Percentiles rank a stretch among this genome's conserved stretches.
These are phyloP conservation scores for Botrytis aclada DNA, from an alignment of 2,329 filamentous ascomycete species.

Conservation along the genomic window DNA sequence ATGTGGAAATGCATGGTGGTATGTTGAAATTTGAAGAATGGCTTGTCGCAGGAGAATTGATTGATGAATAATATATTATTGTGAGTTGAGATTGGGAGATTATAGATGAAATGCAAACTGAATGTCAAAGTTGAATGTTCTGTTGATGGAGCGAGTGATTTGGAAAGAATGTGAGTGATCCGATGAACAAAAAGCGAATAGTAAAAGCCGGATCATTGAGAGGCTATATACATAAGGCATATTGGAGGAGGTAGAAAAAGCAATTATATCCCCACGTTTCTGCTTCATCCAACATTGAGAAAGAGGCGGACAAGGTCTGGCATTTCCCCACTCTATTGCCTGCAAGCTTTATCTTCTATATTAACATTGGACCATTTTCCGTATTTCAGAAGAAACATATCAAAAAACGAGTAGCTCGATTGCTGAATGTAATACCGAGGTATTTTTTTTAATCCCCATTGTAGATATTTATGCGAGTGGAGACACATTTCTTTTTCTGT, in stretches of 20 bases:
- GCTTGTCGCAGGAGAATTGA: not conserved
- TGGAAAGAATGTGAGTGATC: not conserved
- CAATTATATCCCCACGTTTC: not conserved
- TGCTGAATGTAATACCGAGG: not conserved
- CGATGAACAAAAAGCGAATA: not conserved
- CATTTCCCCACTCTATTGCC: not conserved
- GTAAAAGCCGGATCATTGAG: not conserved
- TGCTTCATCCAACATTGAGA: not conserved
- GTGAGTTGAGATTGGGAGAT: not conserved
- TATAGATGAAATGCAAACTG: not conserved
- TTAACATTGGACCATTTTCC: not conserved
- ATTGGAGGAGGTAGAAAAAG: not conserved
- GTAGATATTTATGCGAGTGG: not conserved
- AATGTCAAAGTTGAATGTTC: not conserved
- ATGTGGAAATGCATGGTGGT: not conserved
- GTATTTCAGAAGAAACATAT: not conserved
- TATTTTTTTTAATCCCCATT: not conserved
- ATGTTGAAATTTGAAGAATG: rapidly evolving
- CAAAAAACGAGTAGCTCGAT: not conserved
- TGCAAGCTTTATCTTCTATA: not conserved
- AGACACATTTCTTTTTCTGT: not conserved
- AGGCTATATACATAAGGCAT: not conserved
- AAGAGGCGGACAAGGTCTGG: not conserved
- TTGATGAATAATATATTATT: not conserved
- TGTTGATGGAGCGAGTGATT: not conserved